A percentile compares a stretch with the other conserved stretches of the same genome.
Conservation (phyloP, 129 eudicot genomes). For the Escallonia herrerae region DNA sequence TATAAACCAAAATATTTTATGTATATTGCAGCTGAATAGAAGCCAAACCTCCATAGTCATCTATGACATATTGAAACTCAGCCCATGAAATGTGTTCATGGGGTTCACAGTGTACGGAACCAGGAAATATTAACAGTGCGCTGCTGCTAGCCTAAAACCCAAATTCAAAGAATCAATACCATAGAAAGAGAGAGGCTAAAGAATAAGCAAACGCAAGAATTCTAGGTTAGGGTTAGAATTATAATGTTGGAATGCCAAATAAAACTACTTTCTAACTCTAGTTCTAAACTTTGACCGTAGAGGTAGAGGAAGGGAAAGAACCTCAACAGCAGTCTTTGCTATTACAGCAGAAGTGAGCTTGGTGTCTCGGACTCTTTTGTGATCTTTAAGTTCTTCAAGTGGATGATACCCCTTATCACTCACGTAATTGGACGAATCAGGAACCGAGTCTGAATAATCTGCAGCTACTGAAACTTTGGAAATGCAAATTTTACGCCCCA, state of each 20-base stretch:
- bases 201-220: background rate
- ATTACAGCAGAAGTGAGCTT: slow-evolving; percentile 54
- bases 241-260: background rate
- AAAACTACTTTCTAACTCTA: background rate
- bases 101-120: slow-evolving; percentile 61
- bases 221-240: background rate
- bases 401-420: slow-evolving; percentile 63
- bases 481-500: slow-evolving; percentile 33
- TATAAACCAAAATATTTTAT: background rate
- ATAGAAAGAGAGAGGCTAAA: background rate
- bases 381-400: slow-evolving; percentile 60
- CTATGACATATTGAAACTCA: slow-evolving; percentile 54
- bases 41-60: slow-evolving; percentile 69
- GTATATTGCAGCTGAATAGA: background rate
- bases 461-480: slow-evolving; percentile 63
- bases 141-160: slow-evolving; percentile 44
- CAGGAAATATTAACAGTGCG: slow-evolving; percentile 65
- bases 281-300: background rate
- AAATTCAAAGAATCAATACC: slow-evolving; percentile 3
- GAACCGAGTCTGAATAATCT: slow-evolving; percentile 74
- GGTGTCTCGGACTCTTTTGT: slow-evolving; percentile 45
- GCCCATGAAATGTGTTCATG: slow-evolving; percentile 76
- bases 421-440: slow-evolving; percentile 50
- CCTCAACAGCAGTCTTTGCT: slow-evolving; percentile 82
- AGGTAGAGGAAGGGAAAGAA: slow-evolving; percentile 7